Evolutionary conservation across 805 yeast genomes (phyloP), one percentile per base, ranked within the genome.

Genomic region (Saccharomycopsis malanga): DNA sequence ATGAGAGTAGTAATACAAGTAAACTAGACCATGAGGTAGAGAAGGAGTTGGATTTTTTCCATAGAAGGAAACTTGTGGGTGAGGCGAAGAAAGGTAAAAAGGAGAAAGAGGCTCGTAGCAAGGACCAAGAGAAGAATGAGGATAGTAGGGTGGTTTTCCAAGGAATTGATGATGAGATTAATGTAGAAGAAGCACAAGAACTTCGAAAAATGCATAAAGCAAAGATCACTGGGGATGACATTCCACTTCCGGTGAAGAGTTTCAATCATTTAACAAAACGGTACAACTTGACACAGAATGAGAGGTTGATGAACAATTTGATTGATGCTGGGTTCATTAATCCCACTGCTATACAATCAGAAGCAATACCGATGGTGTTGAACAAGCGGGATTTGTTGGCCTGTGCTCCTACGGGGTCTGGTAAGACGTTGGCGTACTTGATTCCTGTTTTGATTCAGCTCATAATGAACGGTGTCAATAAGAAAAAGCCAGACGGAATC

Each of bases 391-490:
- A 91, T 60, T 61, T 93, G 29, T 70, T 93, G 37, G 95, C 95
- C 1, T 87, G 96, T 71, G 97, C 98, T 0, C 98, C 98, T 40
- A 93, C 98, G 1, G 98, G 98, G 57, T 87, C 97, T 3, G 98
- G 98, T 71, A 93, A 93, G 62, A 93, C 98, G 0, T 69, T 93
- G 42, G 95, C 97, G 25, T 93, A 84, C 60, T 67, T 86, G 48
- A 76, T 88, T 15, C 98, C 99, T 3, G 57, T 91, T 56, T 64
- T 93, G 18, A 45, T 51, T 15, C 93, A 86, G 18, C 22, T 51
- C 56, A 20, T 51, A 5, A 37, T 42, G 27, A 37, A 39, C 17
- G 38, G 29, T 10, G 27, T 22, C 5, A 42, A 34, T 17, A 39
- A 29, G 4, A 46, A 45, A 23, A 45, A 40, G 24, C 20, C 12